Percentiles rank a stretch among this genome's conserved stretches.
Evolutionary conservation across 257 asterid genomes (phyloP).

Genomic region (Penstemon barbatus): DNA sequence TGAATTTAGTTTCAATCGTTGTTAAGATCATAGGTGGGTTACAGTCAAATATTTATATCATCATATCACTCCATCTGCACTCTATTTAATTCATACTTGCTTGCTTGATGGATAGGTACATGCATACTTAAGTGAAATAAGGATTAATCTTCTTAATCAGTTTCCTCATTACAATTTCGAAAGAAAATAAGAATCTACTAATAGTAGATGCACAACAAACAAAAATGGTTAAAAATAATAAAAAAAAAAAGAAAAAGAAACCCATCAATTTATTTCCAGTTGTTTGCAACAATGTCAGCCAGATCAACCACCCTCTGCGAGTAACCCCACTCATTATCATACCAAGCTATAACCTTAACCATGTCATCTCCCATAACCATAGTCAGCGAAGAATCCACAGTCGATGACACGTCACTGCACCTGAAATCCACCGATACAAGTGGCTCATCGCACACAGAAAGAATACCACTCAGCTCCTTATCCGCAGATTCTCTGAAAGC

Average conservation of each 20-base stretch:
- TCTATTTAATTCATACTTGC: too few relatives aligned
- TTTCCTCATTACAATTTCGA: slow-evolving; percentile 42
- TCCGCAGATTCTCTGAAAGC: slow-evolving; percentile 83
- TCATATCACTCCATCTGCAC: too few relatives aligned
- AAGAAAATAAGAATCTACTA: slow-evolving; percentile 44
- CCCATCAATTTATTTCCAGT: slow-evolving; percentile 59
- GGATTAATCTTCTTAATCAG: not conserved
- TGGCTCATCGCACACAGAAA: slow-evolving; percentile 87
- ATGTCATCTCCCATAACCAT: slow-evolving; percentile 99
- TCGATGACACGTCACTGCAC: slow-evolving; percentile 90
- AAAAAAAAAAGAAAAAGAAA: slow-evolving; percentile 5
- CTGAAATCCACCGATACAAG: slow-evolving; percentile 90
- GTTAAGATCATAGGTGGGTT: too few relatives aligned
- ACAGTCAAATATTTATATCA: too few relatives aligned
- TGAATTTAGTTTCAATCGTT: not conserved
- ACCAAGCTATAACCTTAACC: slow-evolving; percentile 99
- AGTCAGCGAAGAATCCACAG: slow-evolving; percentile 79
- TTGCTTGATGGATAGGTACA: too few relatives aligned
- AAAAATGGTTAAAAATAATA: too few relatives aligned
- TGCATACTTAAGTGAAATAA: too few relatives aligned
- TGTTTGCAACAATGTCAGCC: slow-evolving; percentile 91
- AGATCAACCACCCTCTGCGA: slow-evolving; percentile 99
- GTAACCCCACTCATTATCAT: slow-evolving; percentile 98
- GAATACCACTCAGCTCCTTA: slow-evolving; percentile 74
- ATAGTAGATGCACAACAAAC: not conserved